phyloP scores from a whole-genome alignment of 768 basidiomycete species.

The Candolleomyces eurysporus region DNA sequence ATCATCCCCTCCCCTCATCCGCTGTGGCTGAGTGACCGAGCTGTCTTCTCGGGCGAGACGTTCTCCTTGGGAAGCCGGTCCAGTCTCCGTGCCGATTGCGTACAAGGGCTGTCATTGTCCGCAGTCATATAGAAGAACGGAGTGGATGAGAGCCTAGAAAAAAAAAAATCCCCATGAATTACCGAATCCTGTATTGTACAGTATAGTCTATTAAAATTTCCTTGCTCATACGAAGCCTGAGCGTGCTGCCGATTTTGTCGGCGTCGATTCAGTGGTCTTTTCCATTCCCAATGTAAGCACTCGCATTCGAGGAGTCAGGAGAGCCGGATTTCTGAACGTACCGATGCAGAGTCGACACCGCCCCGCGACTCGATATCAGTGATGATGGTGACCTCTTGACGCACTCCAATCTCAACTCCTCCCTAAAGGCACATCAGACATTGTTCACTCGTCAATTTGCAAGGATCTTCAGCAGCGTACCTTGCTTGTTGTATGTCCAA shows the following conservation, averaged over 20 bases:
- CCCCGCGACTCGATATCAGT: conserved; percentile 19
- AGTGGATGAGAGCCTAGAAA: not conserved
- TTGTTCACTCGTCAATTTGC: not conserved
- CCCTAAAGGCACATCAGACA: not conserved
- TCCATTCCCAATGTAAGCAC: too few relatives aligned
- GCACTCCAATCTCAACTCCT: conserved; percentile 27
- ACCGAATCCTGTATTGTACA: too few relatives aligned
- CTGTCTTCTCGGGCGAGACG: not conserved
- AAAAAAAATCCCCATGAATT: too few relatives aligned
- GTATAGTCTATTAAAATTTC: too few relatives aligned
- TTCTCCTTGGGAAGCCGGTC: not conserved
- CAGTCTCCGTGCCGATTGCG: not conserved
- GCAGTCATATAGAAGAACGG: not conserved
- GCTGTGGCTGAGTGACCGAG: not conserved
- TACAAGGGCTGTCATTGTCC: not conserved
- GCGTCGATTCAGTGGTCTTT: too few relatives aligned
- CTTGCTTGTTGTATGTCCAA: not conserved
- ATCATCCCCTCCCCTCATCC: too few relatives aligned
- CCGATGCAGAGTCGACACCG: not conserved
- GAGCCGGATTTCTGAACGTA: not conserved
- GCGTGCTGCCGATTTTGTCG: too few relatives aligned
- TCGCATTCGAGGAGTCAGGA: not conserved
- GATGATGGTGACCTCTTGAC: conserved; percentile 28
- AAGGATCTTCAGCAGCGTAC: not conserved
- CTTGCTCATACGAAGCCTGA: too few relatives aligned